phyloP scores from a whole-genome alignment of 495 filamentous ascomycete species.

The Lophium mytilinum region DNA sequence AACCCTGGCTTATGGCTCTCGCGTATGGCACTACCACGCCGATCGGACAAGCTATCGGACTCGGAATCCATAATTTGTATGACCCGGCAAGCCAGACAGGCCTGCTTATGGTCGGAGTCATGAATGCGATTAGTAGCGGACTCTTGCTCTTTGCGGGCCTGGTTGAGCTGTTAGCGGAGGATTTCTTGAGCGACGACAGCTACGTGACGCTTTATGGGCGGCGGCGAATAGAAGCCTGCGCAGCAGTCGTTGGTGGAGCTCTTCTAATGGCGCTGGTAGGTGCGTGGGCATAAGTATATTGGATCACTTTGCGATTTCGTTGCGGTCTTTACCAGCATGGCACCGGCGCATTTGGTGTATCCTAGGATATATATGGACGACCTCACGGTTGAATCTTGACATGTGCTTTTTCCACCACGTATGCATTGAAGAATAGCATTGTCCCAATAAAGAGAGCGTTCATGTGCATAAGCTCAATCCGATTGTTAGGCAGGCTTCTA shows the following conservation, averaged over 20 bases:
- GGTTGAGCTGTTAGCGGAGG: conserved; percentile 86
- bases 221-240: conserved; percentile 64
- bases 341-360: no score
- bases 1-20: conserved; percentile 91
- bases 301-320: not conserved
- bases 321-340: no score
- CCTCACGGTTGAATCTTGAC: no score
- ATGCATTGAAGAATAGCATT: no score
- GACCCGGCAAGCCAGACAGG: conserved; percentile 75
- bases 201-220: conserved; percentile 65
- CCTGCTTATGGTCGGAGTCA: conserved; percentile 82
- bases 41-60: conserved; percentile 79
- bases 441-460: no score
- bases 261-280: conserved; percentile 81
- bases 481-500: no score
- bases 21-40: conserved; percentile 90
- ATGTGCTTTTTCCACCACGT: no score
- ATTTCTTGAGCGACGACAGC: conserved; percentile 84
- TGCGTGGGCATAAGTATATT: conserved; percentile 60
- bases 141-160: conserved; percentile 84
- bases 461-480: no score
- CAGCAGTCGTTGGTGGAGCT: conserved; percentile 68
- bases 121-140: conserved; percentile 84
- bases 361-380: no score
- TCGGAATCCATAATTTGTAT: conserved; percentile 74